Evolutionary conservation across 169 alveolate genomes (phyloP).

Genomic region (Blepharisma undulans): DNA sequence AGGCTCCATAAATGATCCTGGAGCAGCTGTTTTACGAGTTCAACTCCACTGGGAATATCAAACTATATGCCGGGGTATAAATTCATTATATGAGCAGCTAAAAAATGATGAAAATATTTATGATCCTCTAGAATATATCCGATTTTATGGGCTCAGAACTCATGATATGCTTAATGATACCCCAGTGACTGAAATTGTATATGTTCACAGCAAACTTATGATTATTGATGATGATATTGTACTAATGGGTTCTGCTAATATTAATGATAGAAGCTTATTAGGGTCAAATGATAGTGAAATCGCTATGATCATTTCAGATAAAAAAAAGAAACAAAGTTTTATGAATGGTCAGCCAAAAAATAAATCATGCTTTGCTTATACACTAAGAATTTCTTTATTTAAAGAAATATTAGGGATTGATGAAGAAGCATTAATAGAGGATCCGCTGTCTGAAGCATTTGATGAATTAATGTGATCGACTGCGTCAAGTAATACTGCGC

Average conservation of each 20-base stretch:
- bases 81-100: background rate
- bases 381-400: background rate
- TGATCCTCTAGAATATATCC: slow-evolving; percentile 23
- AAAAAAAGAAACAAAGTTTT: background rate
- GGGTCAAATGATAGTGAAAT: slow-evolving; percentile 77
- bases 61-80: slow-evolving; percentile 13
- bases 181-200: slow-evolving; percentile 45
- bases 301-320: slow-evolving; percentile 50
- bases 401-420: background rate
- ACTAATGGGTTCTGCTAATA: slow-evolving; percentile 82
- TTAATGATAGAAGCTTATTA: slow-evolving; percentile 78
- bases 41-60: slow-evolving; percentile 37
- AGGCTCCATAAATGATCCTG: slow-evolving; percentile 17
- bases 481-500: slow-evolving; percentile 55
- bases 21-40: background rate
- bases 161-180: background rate
- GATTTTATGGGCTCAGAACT: slow-evolving; percentile 29
- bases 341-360: background rate
- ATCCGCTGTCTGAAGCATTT: slow-evolving; percentile 41
- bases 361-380: background rate
- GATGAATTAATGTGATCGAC: background rate
- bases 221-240: slow-evolving; percentile 76
- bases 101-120: background rate
- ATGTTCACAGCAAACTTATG: slow-evolving; percentile 77
- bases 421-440: slow-evolving; percentile 40